phyloP scores from a whole-genome alignment of 768 basidiomycete genomes.

The Mycena sanguinolenta region DNA sequence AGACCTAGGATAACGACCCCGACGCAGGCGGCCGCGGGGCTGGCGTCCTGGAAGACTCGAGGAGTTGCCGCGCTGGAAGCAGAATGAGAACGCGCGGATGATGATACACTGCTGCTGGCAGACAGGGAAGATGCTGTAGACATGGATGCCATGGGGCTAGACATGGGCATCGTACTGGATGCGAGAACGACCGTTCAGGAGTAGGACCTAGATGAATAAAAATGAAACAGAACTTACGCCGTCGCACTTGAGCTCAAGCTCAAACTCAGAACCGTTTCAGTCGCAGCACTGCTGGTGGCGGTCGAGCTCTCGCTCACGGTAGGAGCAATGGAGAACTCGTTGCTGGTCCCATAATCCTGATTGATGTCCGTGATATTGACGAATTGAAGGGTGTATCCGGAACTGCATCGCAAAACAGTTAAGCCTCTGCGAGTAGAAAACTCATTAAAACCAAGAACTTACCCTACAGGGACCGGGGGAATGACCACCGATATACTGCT shows the following conservation, averaged over 20 bases:
- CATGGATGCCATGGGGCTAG: slow-evolving; percentile 6
- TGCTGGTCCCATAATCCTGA: slow-evolving; percentile 23
- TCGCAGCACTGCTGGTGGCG: slow-evolving; percentile 2
- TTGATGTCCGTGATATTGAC: slow-evolving; percentile 33
- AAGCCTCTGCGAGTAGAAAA: background rate
- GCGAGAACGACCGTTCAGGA: background rate
- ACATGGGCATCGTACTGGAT: background rate
- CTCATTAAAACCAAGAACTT: background rate
- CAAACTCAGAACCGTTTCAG: background rate
- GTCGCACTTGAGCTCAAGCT: background rate
- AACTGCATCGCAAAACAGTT: slow-evolving; percentile 3
- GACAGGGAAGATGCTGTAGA: background rate
- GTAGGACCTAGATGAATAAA: background rate
- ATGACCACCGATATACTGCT: slow-evolving; percentile 10
- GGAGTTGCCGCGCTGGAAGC: slow-evolving; percentile 13
- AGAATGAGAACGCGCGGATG: slow-evolving; percentile 3
- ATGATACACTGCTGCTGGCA: background rate
- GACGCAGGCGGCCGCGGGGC: background rate
- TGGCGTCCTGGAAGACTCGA: background rate
- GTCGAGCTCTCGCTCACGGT: slow-evolving; percentile 14
- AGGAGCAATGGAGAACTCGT: slow-evolving; percentile 24
- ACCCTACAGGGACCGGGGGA: slow-evolving; percentile 15
- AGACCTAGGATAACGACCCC: slow-evolving; percentile 15
- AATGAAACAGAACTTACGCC: background rate
- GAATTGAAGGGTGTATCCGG: slow-evolving; percentile 31